Percentiles rank a stretch among this genome's conserved stretches.
phyloP scores from a whole-genome alignment of 805 yeast genomes.

The Teunomyces barrocoloradensis region DNA sequence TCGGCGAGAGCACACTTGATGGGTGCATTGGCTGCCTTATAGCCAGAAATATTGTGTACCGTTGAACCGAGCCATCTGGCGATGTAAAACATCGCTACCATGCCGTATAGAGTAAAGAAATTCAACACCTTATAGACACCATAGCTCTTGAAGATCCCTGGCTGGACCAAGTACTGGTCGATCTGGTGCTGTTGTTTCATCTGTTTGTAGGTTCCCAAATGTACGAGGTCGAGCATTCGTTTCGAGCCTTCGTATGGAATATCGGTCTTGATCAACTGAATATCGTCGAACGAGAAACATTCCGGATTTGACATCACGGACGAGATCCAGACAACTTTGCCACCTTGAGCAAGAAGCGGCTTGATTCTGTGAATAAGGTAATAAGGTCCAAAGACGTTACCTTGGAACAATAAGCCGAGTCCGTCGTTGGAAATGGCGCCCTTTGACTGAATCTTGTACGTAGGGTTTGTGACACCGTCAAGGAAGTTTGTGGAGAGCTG shows the following conservation, averaged over 20 bases:
- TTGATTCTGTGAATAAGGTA: conserved; percentile 69
- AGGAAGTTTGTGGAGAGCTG: conserved; percentile 68
- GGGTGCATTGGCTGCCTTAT: conserved; percentile 87
- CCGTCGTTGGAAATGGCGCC: conserved; percentile 79
- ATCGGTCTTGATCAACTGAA: conserved; percentile 61
- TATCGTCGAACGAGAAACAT: conserved; percentile 68
- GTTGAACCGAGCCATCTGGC: conserved; percentile 82
- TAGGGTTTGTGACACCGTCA: conserved; percentile 83
- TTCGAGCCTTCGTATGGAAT: conserved; percentile 92
- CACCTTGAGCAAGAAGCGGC: conserved; percentile 56
- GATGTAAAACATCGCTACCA: conserved; percentile 78
- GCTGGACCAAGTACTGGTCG: conserved; percentile 78
- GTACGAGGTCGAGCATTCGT: conserved; percentile 78
- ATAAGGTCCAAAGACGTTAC: conserved; percentile 95
- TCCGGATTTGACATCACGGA: conserved; percentile 79
- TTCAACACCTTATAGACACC: conserved; percentile 77
- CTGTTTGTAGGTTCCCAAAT: conserved; percentile 60
- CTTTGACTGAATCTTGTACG: conserved; percentile 75
- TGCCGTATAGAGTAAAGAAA: conserved; percentile 76
- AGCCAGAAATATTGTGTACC: conserved; percentile 87
- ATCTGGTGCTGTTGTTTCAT: conserved; percentile 51
- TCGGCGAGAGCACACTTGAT: conserved; percentile 50
- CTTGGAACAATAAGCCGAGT: conserved; percentile 86
- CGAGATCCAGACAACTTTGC: conserved; percentile 82
- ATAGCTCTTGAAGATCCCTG: conserved; percentile 88